Conservation (phyloP, 176 grass and related monocot genomes). For the Aegilops tauschii region DNA sequence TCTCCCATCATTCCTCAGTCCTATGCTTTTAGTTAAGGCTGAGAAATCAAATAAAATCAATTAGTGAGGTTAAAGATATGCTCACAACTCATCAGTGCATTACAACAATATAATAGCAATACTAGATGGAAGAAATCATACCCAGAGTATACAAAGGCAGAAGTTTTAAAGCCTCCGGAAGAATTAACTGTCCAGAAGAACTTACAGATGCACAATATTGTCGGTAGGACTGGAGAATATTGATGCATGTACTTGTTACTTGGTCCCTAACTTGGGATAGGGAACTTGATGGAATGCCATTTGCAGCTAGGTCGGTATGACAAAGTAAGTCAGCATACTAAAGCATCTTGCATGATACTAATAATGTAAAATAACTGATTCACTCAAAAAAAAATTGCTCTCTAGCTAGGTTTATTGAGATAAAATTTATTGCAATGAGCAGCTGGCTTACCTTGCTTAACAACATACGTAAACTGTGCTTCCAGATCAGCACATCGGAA, state of each 20-base stretch:
- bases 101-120: background rate
- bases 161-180: conserved; percentile 85
- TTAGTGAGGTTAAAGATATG: background rate
- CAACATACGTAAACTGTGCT: conserved; percentile 65
- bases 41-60: conserved; percentile 17
- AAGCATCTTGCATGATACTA: background rate
- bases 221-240: conserved; percentile 75
- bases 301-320: conserved; percentile 47
- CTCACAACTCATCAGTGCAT: background rate
- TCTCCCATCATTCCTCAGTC: conserved; percentile 74
- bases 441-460: conserved; percentile 78
- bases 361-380: background rate
- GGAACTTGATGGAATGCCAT: conserved; percentile 45
- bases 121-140: conserved; percentile 33
- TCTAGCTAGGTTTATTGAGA: background rate
- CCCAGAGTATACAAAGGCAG: conserved; percentile 78
- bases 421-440: background rate
- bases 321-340: conserved; percentile 26
- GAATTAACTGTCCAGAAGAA: conserved; percentile 82
- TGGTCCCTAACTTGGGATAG: conserved; percentile 66
- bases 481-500: conserved; percentile 84
- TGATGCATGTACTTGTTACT: conserved; percentile 74
- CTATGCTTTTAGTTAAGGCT: conserved; percentile 70
- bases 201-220: conserved; percentile 78
- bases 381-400: background rate